phyloP scores from a whole-genome alignment of 768 basidiomycete genomes.

The Mycena vitilis region DNA sequence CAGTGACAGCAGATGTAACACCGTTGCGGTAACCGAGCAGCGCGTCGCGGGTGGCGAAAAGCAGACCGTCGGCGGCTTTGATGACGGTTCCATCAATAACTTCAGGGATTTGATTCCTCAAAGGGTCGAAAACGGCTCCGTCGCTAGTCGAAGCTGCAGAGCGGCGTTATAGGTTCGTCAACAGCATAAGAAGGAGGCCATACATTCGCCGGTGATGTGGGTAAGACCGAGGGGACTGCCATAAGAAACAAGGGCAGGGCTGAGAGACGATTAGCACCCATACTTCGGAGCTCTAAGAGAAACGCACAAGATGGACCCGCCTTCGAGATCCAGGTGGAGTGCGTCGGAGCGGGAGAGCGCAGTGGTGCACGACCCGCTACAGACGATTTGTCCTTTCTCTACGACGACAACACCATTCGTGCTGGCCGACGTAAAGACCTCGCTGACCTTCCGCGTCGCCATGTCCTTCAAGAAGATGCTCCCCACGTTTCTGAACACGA shows the following conservation, averaged over 20 bases:
- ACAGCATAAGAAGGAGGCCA: slow-evolving; percentile 58
- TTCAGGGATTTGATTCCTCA: slow-evolving; percentile 42
- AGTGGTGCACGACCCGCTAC: slow-evolving; percentile 16
- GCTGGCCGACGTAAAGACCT: slow-evolving; percentile 14
- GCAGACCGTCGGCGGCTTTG: slow-evolving; percentile 72
- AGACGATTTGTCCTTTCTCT: slow-evolving; percentile 25
- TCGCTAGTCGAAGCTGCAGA: slow-evolving; percentile 77
- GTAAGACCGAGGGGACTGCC: slow-evolving; percentile 35
- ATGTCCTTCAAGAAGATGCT: slow-evolving; percentile 24
- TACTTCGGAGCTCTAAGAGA: background rate
- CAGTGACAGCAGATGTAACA: slow-evolving; percentile 76
- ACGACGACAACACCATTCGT: slow-evolving; percentile 18
- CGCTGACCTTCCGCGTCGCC: background rate
- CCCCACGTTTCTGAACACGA: slow-evolving; percentile 33
- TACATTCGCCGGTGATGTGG: slow-evolving; percentile 64
- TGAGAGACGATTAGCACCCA: background rate
- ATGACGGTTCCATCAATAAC: slow-evolving; percentile 58
- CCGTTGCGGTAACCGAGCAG: slow-evolving; percentile 72
- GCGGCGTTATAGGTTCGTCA: too few relatives aligned
- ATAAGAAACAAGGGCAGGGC: slow-evolving; percentile 28
- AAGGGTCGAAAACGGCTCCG: slow-evolving; percentile 67
- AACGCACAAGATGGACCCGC: slow-evolving; percentile 29
- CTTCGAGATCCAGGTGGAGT: slow-evolving; percentile 26
- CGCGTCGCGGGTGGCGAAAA: slow-evolving; percentile 49
- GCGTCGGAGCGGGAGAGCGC: slow-evolving; percentile 15